These are phyloP conservation scores for Bryoerythrophyllum caledonicum DNA, from an alignment of 225 moss, liverwort and hornwort genomes.

Conservation along the genomic window DNA sequence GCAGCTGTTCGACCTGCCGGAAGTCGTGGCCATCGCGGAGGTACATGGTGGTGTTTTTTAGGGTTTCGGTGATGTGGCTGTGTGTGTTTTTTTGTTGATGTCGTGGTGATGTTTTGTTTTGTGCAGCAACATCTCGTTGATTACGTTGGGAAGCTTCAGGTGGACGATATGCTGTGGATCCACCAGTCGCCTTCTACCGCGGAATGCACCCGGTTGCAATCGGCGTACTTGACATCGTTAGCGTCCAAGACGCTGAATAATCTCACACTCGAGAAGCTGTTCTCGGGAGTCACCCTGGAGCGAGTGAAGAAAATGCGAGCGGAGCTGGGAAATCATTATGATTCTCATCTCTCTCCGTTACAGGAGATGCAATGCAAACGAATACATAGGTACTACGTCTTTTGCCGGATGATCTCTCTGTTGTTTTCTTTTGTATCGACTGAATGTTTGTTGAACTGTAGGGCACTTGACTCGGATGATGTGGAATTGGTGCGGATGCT, in stretches of 20 bases:
- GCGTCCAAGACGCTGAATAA: conserved; percentile 31
- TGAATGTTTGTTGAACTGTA: conserved; percentile 34
- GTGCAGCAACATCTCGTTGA: conserved; percentile 39
- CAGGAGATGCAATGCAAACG: conserved; percentile 54
- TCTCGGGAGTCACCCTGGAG: conserved; percentile 40
- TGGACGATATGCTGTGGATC: conserved; percentile 35
- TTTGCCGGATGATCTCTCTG: neutral
- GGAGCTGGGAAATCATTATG: conserved; percentile 28
- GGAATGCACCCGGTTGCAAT: conserved; percentile 37
- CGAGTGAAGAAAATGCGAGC: conserved; percentile 38
- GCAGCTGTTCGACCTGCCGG: conserved; percentile 51
- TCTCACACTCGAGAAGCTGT: conserved; percentile 43
- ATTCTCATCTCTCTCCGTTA: conserved; percentile 36
- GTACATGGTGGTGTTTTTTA: conserved; percentile 28
- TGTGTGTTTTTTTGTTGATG: neutral
- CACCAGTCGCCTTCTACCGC: conserved; percentile 23
- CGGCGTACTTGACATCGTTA: conserved; percentile 29
- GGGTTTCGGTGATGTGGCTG: too few species aligned
- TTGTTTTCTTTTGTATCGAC: neutral
- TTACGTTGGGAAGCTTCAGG: conserved; percentile 26
- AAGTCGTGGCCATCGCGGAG: conserved; percentile 65
- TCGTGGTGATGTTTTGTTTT: neutral
- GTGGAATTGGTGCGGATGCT: conserved; percentile 73
- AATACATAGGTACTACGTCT: conserved; percentile 47
- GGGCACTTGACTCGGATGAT: conserved; percentile 74